Evolutionary conservation across 78 protist genomes (phyloP), one percentile per base, ranked within the genome.

Genomic region (Chrysochromulina parva): DNA sequence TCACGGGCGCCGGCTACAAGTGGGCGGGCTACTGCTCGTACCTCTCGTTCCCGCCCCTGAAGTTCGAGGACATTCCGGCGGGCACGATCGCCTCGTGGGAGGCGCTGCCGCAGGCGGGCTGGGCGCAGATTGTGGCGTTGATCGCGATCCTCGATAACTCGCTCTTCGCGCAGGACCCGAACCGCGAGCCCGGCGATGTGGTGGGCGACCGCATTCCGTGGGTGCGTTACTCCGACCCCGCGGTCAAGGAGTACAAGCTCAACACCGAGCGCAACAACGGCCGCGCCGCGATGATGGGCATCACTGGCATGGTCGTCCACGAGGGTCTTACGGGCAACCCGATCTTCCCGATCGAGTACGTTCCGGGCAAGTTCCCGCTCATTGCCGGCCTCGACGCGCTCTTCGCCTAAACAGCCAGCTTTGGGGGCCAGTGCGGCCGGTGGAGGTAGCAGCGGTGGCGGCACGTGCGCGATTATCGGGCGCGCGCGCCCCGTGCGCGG

Each of bases 81-180:
- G 86, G 86, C 86, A 26, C 59, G 9, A 17, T 48, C 50, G 62
- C 20, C 28, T 53, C 86, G 50, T 53, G 59, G 58, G 60, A 2
- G 50, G 86, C 59, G 38, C 57, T 78, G 10, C 86, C 86, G 60
- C 28, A 9, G 48, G 86, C 86, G 19, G 86, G 86, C n/a, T 53
- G 59, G 62, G 86, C 86, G 38, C 86, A 78, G 86, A 78, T 78
- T 50, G 60, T 78, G 47, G 86, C 86, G 50, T 1, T 78, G 19
- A 62, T 78, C 19, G 86, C 57, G 62, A 50, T 78, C 86, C 86
- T 78, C 62, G 82, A 74, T 55, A 74, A 74, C 55, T 48, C 57
- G 57, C 82, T 74, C 55, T 74, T 74, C 57, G 82, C 82, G 57
- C 82, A 74, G 82, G 82, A 74, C 82, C 82, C 82, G n/a, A 74